Evolutionary conservation across 495 filamentous ascomycete genomes (phyloP).

Genomic region (Penicillium longicatenatum): DNA sequence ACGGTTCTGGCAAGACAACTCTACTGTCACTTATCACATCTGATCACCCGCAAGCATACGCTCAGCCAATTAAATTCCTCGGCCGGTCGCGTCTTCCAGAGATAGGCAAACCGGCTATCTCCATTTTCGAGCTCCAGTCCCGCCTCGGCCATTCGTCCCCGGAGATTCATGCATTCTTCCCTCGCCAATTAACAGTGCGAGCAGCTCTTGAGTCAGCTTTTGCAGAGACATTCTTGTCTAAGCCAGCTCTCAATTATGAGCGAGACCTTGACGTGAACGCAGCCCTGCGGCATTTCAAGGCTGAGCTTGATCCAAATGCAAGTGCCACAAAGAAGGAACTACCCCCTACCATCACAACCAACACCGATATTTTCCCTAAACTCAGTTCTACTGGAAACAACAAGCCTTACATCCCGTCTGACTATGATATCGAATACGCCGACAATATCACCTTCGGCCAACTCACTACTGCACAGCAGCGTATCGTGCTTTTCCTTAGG

Average conservation of each 20-base stretch:
- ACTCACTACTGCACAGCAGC: conserved; percentile 75
- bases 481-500: conserved; percentile 81
- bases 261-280: conserved; percentile 61
- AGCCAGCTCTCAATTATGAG: conserved; percentile 60
- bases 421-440: conserved; percentile 63
- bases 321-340: neutral
- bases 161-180: conserved; percentile 92
- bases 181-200: conserved; percentile 71
- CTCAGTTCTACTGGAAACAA: conserved; percentile 1
- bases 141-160: conserved; percentile 91
- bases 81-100: conserved; percentile 77
- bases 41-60: conserved; percentile 94
- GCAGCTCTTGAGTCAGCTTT: conserved; percentile 81
- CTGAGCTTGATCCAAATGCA: conserved; percentile 64
- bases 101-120: conserved; percentile 70
- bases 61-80: conserved; percentile 82
- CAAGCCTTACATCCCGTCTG: conserved; percentile 16
- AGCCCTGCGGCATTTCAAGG: conserved; percentile 70
- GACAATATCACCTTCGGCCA: conserved; percentile 69
- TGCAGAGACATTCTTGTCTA: conserved; percentile 79
- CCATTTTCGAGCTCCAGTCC: conserved; percentile 87
- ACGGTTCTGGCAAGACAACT: conserved; percentile 84
- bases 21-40: conserved; percentile 89
- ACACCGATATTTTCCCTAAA: conserved; percentile 18
- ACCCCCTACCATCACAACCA: conserved; percentile 10